These are phyloP conservation scores for Houttuynia cordata DNA, from an alignment of 164 flowering plant genomes.

Conservation along the genomic window DNA sequence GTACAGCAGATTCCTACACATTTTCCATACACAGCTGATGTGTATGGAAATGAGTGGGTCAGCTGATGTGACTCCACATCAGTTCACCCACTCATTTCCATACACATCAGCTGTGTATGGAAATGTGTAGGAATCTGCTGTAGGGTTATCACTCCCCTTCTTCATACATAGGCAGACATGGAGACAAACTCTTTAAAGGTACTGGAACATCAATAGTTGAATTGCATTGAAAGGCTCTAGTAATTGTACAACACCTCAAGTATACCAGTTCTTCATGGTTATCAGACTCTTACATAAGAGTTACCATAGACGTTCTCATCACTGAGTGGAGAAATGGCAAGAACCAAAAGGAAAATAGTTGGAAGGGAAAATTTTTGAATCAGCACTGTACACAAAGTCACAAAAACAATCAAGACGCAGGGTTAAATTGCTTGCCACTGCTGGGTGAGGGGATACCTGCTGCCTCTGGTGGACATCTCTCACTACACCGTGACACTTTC, in stretches of 20 bases:
- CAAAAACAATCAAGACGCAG: conserved; percentile 1
- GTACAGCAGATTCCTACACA: too few relatives aligned
- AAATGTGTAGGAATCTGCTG: too few relatives aligned
- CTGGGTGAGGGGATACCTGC: neutral
- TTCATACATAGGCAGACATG: too few relatives aligned
- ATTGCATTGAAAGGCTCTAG: neutral
- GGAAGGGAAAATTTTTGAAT: neutral
- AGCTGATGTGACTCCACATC: too few relatives aligned
- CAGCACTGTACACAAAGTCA: neutral
- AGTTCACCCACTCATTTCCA: too few relatives aligned
- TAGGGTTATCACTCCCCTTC: too few relatives aligned
- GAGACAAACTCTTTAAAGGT: too few relatives aligned
- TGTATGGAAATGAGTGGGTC: too few relatives aligned
- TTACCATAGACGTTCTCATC: neutral
- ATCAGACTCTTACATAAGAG: neutral
- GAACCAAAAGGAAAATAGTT: neutral
- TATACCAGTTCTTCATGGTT: neutral
- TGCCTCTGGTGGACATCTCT: neutral
- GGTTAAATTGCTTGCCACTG: neutral
- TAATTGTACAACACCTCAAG: neutral
- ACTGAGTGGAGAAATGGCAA: neutral
- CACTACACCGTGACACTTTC: neutral
- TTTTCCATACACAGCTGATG: too few relatives aligned
- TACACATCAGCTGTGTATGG: too few relatives aligned
- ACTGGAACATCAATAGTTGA: neutral